phyloP scores from a whole-genome alignment of 2,329 filamentous ascomycete genomes.

The Volutella citrinella region DNA sequence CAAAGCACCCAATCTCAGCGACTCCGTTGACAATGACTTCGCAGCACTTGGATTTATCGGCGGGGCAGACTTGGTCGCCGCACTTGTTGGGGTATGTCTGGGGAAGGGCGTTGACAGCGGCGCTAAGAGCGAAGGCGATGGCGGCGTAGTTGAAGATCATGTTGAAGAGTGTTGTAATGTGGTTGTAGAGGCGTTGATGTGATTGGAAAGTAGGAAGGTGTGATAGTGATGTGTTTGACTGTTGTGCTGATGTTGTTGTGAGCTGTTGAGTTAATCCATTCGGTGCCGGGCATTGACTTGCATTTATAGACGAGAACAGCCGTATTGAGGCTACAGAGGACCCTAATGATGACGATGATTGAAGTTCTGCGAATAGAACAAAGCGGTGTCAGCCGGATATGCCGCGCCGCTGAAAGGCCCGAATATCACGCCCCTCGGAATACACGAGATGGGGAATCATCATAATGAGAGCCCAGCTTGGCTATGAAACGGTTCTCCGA shows the following conservation, averaged over 20 bases:
- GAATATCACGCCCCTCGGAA: too few relatives aligned
- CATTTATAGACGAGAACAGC: constrained; percentile 2
- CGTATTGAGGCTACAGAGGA: background rate
- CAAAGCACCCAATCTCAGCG: constrained; percentile 6
- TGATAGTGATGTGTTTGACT: background rate
- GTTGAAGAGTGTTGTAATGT: constrained; percentile 4
- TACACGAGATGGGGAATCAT: background rate
- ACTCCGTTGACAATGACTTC: constrained; percentile 7
- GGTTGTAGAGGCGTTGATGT: constrained; percentile 2
- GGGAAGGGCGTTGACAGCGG: constrained; percentile 5
- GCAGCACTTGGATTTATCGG: constrained; percentile 5
- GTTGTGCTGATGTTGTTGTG: background rate
- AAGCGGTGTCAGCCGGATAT: too few relatives aligned
- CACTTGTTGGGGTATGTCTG: constrained; percentile 9
- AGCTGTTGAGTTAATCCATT: constrained; percentile 4
- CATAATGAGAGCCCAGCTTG: too few relatives aligned
- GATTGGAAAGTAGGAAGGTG: background rate
- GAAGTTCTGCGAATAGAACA: too few relatives aligned
- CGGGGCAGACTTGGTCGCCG: constrained; percentile 5
- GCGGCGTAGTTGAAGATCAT: constrained; percentile 8
- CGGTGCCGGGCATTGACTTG: background rate
- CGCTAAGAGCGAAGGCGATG: constrained; percentile 8
- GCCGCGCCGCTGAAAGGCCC: too few relatives aligned
- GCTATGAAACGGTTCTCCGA: too few relatives aligned
- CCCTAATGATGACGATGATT: too few relatives aligned